These are phyloP conservation scores for Fusarium annulatum DNA, from an alignment of 2,329 filamentous ascomycete genomes.

Conservation along the genomic window DNA sequence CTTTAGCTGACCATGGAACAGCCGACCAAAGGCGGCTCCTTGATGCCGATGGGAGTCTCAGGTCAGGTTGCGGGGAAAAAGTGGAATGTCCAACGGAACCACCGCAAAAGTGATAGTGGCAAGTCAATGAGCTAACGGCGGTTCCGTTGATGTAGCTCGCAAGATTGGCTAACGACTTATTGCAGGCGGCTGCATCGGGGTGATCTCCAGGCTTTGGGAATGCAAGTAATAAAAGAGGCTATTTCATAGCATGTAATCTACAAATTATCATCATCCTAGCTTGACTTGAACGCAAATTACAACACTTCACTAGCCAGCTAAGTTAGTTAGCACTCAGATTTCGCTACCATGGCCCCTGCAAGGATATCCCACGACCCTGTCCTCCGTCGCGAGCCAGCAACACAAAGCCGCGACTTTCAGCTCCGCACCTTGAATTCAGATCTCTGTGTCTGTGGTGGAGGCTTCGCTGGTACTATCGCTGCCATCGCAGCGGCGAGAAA, in stretches of 20 bases:
- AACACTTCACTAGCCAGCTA: not conserved
- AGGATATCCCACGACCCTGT: constrained; percentile 18
- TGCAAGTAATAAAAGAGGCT: not conserved
- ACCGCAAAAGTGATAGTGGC: not conserved
- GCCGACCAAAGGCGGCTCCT: not conserved
- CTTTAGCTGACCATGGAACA: not conserved
- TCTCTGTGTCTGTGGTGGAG: constrained; percentile 14
- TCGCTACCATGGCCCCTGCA: constrained; percentile 12
- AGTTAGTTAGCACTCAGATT: not conserved
- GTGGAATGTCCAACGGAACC: not conserved
- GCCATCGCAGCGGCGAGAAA: constrained; percentile 15
- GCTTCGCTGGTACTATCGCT: constrained; percentile 4
- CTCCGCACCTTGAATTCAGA: not conserved
- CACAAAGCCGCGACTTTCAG: constrained; percentile 14
- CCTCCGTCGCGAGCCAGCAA: constrained; percentile 16
- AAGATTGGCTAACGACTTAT: no score
- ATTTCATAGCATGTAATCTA: not conserved
- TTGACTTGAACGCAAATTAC: not conserved
- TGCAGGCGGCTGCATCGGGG: not conserved
- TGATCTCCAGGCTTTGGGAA: not conserved
- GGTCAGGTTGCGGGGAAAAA: not conserved
- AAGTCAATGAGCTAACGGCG: not conserved
- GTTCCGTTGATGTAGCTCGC: not conserved
- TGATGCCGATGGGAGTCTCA: no score
- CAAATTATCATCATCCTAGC: not conserved